These are phyloP conservation scores for Cudoniella acicularis DNA, from an alignment of 495 filamentous ascomycete species.

Conservation along the genomic window DNA sequence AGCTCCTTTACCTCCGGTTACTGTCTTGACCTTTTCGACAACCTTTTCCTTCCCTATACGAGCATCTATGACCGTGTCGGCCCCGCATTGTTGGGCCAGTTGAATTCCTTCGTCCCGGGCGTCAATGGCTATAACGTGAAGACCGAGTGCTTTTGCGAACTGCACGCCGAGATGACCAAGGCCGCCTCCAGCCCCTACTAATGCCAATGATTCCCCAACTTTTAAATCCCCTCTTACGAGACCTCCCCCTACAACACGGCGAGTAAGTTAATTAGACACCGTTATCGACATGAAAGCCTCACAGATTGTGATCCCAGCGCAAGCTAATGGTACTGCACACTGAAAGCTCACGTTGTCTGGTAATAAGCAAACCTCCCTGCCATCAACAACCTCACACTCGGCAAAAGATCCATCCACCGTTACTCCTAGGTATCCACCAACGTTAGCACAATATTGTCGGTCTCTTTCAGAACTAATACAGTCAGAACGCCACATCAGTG, in stretches of 20 bases:
- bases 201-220: slow-evolving; percentile 44
- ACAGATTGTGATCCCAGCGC: slow-evolving; percentile 47
- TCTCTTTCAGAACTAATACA: slow-evolving; percentile 40
- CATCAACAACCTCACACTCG: slow-evolving; percentile 49
- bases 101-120: slow-evolving; percentile 50
- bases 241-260: slow-evolving; percentile 29
- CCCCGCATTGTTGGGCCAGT: slow-evolving; percentile 39
- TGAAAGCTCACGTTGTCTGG: slow-evolving; percentile 45
- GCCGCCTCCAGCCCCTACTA: slow-evolving; percentile 56
- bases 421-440: slow-evolving; percentile 38
- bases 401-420: slow-evolving; percentile 47
- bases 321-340: slow-evolving; percentile 52
- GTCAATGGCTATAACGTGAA: slow-evolving; percentile 51
- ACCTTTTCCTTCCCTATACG: slow-evolving; percentile 39
- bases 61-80: slow-evolving; percentile 50
- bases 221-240: slow-evolving; percentile 41
- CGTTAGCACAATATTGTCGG: slow-evolving; percentile 43
- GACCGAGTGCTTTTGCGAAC: slow-evolving; percentile 49
- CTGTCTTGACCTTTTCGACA: slow-evolving; percentile 39
- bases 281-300: slow-evolving; percentile 17
- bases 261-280: neutral
- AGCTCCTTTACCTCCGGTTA: slow-evolving; percentile 43
- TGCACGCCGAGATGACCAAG: slow-evolving; percentile 52
- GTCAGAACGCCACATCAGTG: slow-evolving; percentile 46
- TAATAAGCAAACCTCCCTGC: slow-evolving; percentile 36